phyloP scores from a whole-genome alignment of 371 early-diverging fungal species.

The Actinomortierella ambigua region DNA sequence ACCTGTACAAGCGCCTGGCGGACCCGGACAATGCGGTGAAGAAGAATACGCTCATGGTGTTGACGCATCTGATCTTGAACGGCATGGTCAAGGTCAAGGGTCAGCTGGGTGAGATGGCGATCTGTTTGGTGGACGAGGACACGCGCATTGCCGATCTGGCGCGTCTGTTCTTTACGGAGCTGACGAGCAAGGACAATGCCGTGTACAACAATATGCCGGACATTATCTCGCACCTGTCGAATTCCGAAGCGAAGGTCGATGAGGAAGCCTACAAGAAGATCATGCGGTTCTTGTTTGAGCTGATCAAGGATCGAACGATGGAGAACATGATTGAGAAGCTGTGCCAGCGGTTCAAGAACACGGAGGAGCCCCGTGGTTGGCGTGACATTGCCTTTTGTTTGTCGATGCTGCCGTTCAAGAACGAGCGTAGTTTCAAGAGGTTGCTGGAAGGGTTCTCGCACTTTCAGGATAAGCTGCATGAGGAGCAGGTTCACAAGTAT shows the following conservation, averaged over 20 bases:
- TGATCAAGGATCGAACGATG: constrained; percentile 93
- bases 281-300: constrained; percentile 93
- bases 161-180: constrained; percentile 93
- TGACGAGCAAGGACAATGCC: constrained; percentile 95
- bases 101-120: constrained; percentile 96
- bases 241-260: constrained; percentile 62
- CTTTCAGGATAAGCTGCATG: constrained; percentile 90
- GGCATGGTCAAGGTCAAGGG: constrained; percentile 99
- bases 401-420: constrained; percentile 82
- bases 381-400: constrained; percentile 93
- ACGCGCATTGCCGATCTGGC: constrained; percentile 88
- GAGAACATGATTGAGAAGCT: constrained; percentile 95
- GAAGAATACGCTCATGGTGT: constrained; percentile 96
- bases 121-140: constrained; percentile 91
- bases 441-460: constrained; percentile 78
- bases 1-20: constrained; percentile 87
- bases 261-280: constrained; percentile 83
- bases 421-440: constrained; percentile 83
- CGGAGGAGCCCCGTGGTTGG: constrained; percentile 80
- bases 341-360: constrained; percentile 86
- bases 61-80: constrained; percentile 95
- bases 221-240: constrained; percentile 89
- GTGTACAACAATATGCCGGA: constrained; percentile 98
- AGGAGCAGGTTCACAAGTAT: constrained; percentile 78
- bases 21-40: constrained; percentile 83